Evolutionary conservation across 2,329 filamentous ascomycete genomes (phyloP), one percentile per base, ranked within the genome.

Genomic region (Lecanicillium sp.): DNA sequence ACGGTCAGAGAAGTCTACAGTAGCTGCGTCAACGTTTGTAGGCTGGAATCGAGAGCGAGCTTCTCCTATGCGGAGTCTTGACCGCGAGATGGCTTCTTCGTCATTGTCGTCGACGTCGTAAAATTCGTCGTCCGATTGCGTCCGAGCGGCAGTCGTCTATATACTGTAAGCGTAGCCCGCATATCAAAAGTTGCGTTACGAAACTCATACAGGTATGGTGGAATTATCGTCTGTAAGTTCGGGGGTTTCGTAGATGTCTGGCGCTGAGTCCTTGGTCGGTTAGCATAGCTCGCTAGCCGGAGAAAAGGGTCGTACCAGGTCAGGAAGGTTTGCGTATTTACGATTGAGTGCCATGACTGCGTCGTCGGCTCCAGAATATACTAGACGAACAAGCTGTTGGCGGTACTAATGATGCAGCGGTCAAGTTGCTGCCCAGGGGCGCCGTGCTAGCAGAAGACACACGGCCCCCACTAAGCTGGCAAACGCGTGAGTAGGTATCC

Each of bases 181-280:
- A 35, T 30, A 19, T 15, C 41, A 57, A 49, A 54, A 40, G 53
- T 41, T 29, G 32, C 29, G 5, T n/a, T 29, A 15, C 7, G 5
- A 3, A 29, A n/a, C n/a, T n/a, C 75, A 61, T 67, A 90, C 85
- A 40, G 81, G 85, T 41, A 88, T 67, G 34, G 88, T 95, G 16
- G 88, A 94, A 46, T 79, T 84, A 60, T 94, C 89, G 55, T 95
- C 87, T 41, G 84, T 90, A 48, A 95, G 69, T 40, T 94, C 89
- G 48, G 90, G 89, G 13, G 92, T 96, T 64, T 96, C 90, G 69
- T 95, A 96, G 53, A 95, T 86, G 56, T 96, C 92, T 48, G 89
- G 89, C 19, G 89, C 88, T 39, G 83, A 84, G 64, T 95, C 89
- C 85, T 94, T 49, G 38, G 20, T 20, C 38, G 18, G 47, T 57